Percentiles rank a stretch among this genome's conserved stretches.
Evolutionary conservation across 2,329 filamentous ascomycete genomes (phyloP).

Genomic region (Tolypocladium inflatum): DNA sequence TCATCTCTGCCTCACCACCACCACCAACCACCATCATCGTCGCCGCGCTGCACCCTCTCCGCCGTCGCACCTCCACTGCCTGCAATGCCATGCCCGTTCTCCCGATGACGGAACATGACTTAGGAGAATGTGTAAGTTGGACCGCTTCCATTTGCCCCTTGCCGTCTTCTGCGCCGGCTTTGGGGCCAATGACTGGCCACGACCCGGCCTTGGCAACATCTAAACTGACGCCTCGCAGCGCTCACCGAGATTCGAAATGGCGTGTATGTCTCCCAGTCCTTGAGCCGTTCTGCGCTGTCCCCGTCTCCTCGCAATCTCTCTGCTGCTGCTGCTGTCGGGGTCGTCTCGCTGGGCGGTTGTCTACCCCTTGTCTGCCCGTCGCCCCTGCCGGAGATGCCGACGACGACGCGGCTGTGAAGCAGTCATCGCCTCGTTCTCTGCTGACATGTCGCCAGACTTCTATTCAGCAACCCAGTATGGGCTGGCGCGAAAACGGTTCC

Average conservation of each 20-base stretch:
- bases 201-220: slow-evolving; percentile 12
- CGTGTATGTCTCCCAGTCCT: slow-evolving; percentile 28
- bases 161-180: slow-evolving; percentile 1
- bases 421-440: not conserved
- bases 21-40: not conserved
- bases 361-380: slow-evolving; percentile 1
- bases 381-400: not conserved
- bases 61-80: slow-evolving; percentile 10
- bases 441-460: slow-evolving; percentile 31
- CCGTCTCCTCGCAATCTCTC: not conserved
- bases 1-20: not conserved
- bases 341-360: not conserved
- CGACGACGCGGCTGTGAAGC: not conserved
- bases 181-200: slow-evolving; percentile 3
- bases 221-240: slow-evolving; percentile 29
- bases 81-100: slow-evolving; percentile 22
- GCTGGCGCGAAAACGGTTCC: slow-evolving; percentile 37
- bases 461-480: slow-evolving; percentile 52
- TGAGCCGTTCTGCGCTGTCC: not conserved
- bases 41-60: not conserved
- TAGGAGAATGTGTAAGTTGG: slow-evolving; percentile 33
- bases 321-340: not conserved
- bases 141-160: slow-evolving; percentile 3
- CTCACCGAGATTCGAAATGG: slow-evolving; percentile 41
- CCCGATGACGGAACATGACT: slow-evolving; percentile 26